Percentiles rank a stretch among this genome's conserved stretches.
These are phyloP conservation scores for Anisodus tanguticus DNA, from an alignment of 257 asterid species.

Conservation along the genomic window DNA sequence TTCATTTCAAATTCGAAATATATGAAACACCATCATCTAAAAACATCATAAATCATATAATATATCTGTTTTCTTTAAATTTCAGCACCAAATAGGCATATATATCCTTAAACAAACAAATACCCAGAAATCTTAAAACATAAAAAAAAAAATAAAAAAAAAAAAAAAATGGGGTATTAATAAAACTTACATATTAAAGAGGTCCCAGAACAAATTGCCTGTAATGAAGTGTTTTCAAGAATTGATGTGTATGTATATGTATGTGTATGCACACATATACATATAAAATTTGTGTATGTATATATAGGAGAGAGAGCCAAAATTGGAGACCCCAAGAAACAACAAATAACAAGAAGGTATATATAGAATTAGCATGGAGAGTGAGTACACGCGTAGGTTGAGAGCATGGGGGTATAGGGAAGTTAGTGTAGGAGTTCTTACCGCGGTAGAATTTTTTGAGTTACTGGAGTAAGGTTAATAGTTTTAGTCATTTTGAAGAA, in stretches of 20 bases:
- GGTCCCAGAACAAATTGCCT: too few relatives aligned
- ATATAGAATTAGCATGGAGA: background rate
- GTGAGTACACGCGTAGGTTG: background rate
- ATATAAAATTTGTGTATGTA: background rate
- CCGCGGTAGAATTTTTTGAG: background rate
- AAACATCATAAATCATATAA: background rate
- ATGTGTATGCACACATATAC: background rate
- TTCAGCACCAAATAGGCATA: background rate
- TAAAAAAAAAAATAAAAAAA: background rate
- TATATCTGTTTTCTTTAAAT: background rate
- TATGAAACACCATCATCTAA: conserved; percentile 15
- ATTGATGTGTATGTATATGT: background rate
- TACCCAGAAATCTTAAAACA: background rate
- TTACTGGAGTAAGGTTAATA: background rate
- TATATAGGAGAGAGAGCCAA: conserved; percentile 10
- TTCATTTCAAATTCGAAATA: background rate
- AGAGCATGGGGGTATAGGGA: background rate
- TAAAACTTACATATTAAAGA: background rate
- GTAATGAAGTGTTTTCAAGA: conserved; percentile 16
- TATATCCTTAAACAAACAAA: background rate
- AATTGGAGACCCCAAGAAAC: background rate
- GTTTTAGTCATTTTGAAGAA: too few relatives aligned
- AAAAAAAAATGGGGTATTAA: background rate
- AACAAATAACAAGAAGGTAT: background rate
- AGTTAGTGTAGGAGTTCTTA: background rate